phyloP scores from a whole-genome alignment of 305 asterid genomes.

The Fraxinus ornus region DNA sequence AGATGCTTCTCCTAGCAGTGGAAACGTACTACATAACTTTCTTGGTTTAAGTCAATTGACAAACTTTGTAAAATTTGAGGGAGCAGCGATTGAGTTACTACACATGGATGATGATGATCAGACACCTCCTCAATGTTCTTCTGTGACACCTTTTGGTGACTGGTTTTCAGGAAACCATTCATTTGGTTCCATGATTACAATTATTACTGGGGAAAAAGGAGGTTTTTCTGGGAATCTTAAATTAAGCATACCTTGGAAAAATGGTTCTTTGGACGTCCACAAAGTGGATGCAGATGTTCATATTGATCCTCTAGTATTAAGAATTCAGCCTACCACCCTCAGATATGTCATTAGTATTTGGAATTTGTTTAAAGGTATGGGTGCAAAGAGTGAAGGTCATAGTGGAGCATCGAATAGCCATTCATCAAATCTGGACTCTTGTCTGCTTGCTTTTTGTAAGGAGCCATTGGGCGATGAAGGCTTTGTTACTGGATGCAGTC shows the following conservation, averaged over 20 bases:
- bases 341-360: slow-evolving; percentile 60
- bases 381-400: slow-evolving; percentile 37
- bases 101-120: slow-evolving; percentile 50
- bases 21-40: slow-evolving; percentile 43
- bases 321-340: slow-evolving; percentile 71
- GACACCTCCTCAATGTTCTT: slow-evolving; percentile 34
- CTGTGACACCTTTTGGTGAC: slow-evolving; percentile 47
- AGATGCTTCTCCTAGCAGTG: slow-evolving; percentile 50
- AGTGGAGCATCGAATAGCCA: slow-evolving; percentile 35
- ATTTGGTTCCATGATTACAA: slow-evolving; percentile 46
- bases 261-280: slow-evolving; percentile 79
- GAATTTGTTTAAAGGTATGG: slow-evolving; percentile 53
- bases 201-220: slow-evolving; percentile 69
- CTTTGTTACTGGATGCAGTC: slow-evolving; percentile 32
- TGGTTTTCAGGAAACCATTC: slow-evolving; percentile 45
- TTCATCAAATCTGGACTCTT: slow-evolving; percentile 43
- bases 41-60: slow-evolving; percentile 79
- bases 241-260: slow-evolving; percentile 89
- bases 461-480: slow-evolving; percentile 38
- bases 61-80: slow-evolving; percentile 70
- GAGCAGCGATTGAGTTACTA: slow-evolving; percentile 83
- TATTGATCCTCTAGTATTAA: slow-evolving; percentile 72
- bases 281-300: slow-evolving; percentile 87
- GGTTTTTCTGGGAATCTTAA: slow-evolving; percentile 90
- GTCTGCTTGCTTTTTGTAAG: slow-evolving; percentile 39